Evolutionary conservation across 1,284 basidiomycete genomes (phyloP).

Genomic region (Cutaneotrichosporon sp.): DNA sequence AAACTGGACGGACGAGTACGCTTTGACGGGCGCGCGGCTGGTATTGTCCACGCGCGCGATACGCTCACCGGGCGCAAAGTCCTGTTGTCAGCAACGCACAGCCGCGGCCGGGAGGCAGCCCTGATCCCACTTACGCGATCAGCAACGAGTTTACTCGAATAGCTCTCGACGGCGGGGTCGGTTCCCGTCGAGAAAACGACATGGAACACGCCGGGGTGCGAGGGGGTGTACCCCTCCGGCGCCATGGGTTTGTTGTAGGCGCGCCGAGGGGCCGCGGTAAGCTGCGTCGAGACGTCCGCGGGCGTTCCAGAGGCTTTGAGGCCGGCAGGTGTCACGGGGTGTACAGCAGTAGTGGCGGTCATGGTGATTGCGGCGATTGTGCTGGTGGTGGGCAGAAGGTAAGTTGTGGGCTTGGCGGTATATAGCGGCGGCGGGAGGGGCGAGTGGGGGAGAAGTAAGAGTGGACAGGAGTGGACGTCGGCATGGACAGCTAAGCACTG

Average conservation of each 20-base stretch:
- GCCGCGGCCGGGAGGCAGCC: background rate
- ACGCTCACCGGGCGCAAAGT: constrained; percentile 31
- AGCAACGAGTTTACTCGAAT: constrained; percentile 39
- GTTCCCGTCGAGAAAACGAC: constrained; percentile 34
- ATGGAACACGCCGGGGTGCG: constrained; percentile 39
- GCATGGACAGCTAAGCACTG: too few species aligned
- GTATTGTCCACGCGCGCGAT: constrained; percentile 37
- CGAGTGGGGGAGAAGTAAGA: background rate
- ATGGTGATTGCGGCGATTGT: background rate
- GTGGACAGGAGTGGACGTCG: too few species aligned
- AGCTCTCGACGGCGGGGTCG: constrained; percentile 31
- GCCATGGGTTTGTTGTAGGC: constrained; percentile 39
- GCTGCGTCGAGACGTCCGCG: constrained; percentile 7
- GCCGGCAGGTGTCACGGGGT: too few species aligned
- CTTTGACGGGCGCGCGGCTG: constrained; percentile 39
- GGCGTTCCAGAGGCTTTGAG: too few species aligned
- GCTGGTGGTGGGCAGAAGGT: background rate
- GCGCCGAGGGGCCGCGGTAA: constrained; percentile 20
- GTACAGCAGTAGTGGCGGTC: background rate
- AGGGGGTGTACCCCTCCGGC: constrained; percentile 39
- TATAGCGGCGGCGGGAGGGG: background rate
- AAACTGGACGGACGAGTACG: constrained; percentile 48
- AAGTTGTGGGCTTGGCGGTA: too few species aligned
- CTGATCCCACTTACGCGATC: constrained; percentile 35
- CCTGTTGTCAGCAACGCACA: constrained; percentile 25